Percentiles rank a stretch among this genome's conserved stretches.
Evolutionary conservation across 2,329 filamentous ascomycete species (phyloP).

Genomic region (Apiospora aurea): DNA sequence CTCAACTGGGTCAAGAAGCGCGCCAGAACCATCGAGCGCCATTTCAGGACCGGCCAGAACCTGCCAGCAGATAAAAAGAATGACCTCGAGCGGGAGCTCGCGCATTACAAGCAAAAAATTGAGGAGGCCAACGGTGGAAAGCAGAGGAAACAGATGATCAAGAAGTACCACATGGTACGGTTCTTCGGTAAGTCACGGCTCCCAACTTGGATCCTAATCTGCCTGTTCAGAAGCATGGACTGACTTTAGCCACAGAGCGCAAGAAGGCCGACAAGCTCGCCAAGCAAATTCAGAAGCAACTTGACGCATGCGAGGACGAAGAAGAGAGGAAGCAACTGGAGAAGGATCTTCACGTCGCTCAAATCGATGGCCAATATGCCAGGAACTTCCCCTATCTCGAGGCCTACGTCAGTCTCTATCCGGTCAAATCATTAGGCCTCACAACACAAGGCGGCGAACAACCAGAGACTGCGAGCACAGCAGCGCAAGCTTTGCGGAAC

Average conservation of each 20-base stretch:
- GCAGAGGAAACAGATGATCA: slow-evolving; percentile 73
- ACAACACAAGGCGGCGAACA: slow-evolving; percentile 44
- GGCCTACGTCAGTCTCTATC: slow-evolving; percentile 72
- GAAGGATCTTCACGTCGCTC: slow-evolving; percentile 67
- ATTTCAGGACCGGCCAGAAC: slow-evolving; percentile 65
- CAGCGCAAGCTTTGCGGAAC: slow-evolving; percentile 50
- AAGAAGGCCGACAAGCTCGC: slow-evolving; percentile 74
- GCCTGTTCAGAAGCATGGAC: slow-evolving; percentile 23
- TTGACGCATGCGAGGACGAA: slow-evolving; percentile 58
- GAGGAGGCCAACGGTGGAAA: slow-evolving; percentile 65
- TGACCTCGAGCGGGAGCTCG: slow-evolving; percentile 76
- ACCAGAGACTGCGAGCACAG: slow-evolving; percentile 50
- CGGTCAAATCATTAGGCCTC: slow-evolving; percentile 38
- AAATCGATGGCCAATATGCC: slow-evolving; percentile 80
- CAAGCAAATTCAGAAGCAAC: slow-evolving; percentile 68
- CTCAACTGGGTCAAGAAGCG: slow-evolving; percentile 74
- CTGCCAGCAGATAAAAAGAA: slow-evolving; percentile 72
- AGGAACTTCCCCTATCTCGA: slow-evolving; percentile 75
- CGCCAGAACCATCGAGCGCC: slow-evolving; percentile 72
- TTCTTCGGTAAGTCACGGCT: slow-evolving; percentile 72
- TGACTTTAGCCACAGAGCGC: slow-evolving; percentile 59
- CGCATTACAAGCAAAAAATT: slow-evolving; percentile 70
- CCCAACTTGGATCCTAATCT: neutral
- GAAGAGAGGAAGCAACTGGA: slow-evolving; percentile 60
- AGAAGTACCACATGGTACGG: slow-evolving; percentile 81